Percentiles rank a stretch among this genome's conserved stretches.
Evolutionary conservation across 306 rosid genomes (phyloP).

Genomic region (Prunus davidiana): DNA sequence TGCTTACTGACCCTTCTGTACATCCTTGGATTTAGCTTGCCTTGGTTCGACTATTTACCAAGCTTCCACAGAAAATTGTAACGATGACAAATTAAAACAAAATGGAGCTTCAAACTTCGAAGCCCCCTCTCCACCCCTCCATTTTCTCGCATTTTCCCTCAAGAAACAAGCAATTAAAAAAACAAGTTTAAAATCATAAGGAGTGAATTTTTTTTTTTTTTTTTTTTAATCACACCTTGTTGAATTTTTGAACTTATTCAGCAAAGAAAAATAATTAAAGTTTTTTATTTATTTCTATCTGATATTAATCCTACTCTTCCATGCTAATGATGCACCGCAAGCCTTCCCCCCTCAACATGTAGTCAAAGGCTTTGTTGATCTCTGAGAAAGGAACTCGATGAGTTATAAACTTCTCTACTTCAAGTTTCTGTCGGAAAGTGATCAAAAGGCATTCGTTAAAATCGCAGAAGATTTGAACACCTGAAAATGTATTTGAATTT

Average conservation of each 20-base stretch:
- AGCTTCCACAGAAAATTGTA: too few species aligned
- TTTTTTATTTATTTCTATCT: neutral
- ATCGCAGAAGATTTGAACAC: neutral
- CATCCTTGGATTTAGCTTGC: too few species aligned
- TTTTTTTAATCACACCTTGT: too few species aligned
- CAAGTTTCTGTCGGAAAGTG: conserved; percentile 28
- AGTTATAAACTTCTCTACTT: conserved; percentile 48
- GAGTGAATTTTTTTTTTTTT: too few species aligned
- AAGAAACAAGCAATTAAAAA: too few species aligned
- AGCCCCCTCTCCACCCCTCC: too few species aligned
- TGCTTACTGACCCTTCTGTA: too few species aligned
- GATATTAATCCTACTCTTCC: conserved; percentile 28
- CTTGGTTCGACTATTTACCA: too few species aligned
- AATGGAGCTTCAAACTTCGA: too few species aligned
- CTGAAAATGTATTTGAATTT: neutral
- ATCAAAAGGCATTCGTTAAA: neutral
- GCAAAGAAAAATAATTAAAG: neutral
- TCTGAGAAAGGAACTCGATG: conserved; percentile 46
- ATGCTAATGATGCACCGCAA: conserved; percentile 45
- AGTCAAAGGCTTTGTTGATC: conserved; percentile 52
- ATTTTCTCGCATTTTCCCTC: too few species aligned
- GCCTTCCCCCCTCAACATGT: conserved; percentile 38
- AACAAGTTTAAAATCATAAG: too few species aligned
- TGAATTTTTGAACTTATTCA: neutral
- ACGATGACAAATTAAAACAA: too few species aligned